Percentiles rank a stretch among this genome's conserved stretches.
Evolutionary conservation across 495 filamentous ascomycete species (phyloP).

Genomic region (Annulohypoxylon moriforme): DNA sequence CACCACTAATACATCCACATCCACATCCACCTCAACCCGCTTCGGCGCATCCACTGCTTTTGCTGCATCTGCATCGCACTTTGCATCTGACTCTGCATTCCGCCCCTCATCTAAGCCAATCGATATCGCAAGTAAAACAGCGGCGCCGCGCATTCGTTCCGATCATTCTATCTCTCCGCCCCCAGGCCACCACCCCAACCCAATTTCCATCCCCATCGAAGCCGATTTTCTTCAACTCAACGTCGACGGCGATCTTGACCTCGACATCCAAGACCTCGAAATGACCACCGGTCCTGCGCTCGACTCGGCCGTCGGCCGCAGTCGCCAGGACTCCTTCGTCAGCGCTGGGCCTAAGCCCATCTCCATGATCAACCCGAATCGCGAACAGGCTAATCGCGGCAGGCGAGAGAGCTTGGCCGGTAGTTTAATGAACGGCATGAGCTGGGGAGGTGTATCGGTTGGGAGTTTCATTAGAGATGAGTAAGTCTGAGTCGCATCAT

Average conservation of each 20-base stretch:
- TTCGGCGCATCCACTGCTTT: conserved; percentile 11
- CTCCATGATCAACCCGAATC: conserved; percentile 79
- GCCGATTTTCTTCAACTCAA: conserved; percentile 38
- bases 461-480: conserved; percentile 98
- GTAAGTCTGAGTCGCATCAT: conserved; percentile 78
- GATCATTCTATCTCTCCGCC: conserved; percentile 48
- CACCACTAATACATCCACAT: neutral
- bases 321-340: conserved; percentile 79
- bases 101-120: conserved; percentile 49
- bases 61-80: conserved; percentile 24
- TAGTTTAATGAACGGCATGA: conserved; percentile 93
- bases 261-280: conserved; percentile 49
- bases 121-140: conserved; percentile 36
- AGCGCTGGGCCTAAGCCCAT: conserved; percentile 87
- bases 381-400: conserved; percentile 69
- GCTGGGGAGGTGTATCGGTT: conserved; percentile 96
- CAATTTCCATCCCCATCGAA: conserved; percentile 23
- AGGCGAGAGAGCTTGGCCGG: conserved; percentile 87
- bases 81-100: conserved; percentile 5
- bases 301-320: conserved; percentile 64
- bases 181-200: conserved; percentile 22
- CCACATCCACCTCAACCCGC: neutral
- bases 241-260: conserved; percentile 47
- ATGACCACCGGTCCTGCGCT: conserved; percentile 71
- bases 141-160: conserved; percentile 31